phyloP scores from a whole-genome alignment of 2,329 filamentous ascomycete genomes.

The Hypoxylon rubiginosum region DNA sequence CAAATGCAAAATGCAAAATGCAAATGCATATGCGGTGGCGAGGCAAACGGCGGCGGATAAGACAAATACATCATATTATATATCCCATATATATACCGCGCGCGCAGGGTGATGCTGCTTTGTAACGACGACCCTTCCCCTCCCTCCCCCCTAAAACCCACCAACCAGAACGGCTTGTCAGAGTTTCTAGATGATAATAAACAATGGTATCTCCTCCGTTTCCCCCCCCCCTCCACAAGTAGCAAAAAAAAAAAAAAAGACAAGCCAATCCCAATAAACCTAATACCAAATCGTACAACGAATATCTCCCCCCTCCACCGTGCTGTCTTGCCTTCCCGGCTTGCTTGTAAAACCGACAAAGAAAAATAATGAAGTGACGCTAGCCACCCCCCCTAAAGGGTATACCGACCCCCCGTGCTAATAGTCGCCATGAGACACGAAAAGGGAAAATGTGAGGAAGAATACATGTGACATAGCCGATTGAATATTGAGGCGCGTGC shows the following conservation, averaged over 20 bases:
- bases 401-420: too few relatives aligned
- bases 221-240: slow-evolving; percentile 25
- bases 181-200: slow-evolving; percentile 1
- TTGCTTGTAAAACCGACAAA: too few relatives aligned
- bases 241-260: slow-evolving; percentile 10
- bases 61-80: not conserved
- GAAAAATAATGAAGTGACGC: too few relatives aligned
- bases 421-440: slow-evolving; percentile 9
- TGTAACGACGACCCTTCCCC: not conserved
- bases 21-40: not conserved
- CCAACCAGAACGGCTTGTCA: too few relatives aligned
- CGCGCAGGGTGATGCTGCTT: not conserved
- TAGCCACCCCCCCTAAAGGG: too few relatives aligned
- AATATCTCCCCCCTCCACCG: not conserved
- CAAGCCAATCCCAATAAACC: slow-evolving; percentile 5
- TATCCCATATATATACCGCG: not conserved
- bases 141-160: not conserved
- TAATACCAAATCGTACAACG: slow-evolving; percentile 2
- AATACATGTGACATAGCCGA: slow-evolving; percentile 33
- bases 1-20: not conserved
- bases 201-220: slow-evolving; percentile 49
- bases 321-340: too few relatives aligned
- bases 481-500: not conserved
- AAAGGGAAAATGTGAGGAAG: slow-evolving; percentile 7
- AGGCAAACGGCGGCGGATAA: not conserved